phyloP scores from a whole-genome alignment of 2,329 filamentous ascomycete genomes.

The Fusarium sp. region DNA sequence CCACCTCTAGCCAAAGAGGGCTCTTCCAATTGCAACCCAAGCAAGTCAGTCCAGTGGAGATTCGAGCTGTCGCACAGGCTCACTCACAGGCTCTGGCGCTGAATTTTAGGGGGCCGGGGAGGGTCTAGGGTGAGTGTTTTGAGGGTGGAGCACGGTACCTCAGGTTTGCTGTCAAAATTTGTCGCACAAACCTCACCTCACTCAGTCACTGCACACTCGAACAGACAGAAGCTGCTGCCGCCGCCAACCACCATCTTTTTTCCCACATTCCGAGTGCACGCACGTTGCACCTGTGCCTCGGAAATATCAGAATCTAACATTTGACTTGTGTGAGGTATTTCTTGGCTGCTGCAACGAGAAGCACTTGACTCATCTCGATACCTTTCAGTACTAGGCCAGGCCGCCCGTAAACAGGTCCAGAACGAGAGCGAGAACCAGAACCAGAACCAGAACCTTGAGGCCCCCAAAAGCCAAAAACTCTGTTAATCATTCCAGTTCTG shows the following conservation, averaged over 20 bases:
- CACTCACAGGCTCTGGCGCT: neutral
- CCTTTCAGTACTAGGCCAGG: neutral
- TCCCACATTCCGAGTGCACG: neutral
- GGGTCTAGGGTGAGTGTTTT: neutral
- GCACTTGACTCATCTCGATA: neutral
- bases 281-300: neutral
- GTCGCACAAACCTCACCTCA: slow-evolving; percentile 14
- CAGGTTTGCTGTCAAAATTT: slow-evolving; percentile 12
- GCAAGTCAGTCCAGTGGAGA: neutral
- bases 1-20: neutral
- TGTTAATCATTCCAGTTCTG: slow-evolving; percentile 24
- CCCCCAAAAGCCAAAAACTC: slow-evolving; percentile 16
- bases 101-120: neutral
- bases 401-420: slow-evolving; percentile 9
- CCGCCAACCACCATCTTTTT: slow-evolving; percentile 1
- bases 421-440: slow-evolving; percentile 12
- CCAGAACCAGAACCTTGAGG: slow-evolving; percentile 19
- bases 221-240: neutral
- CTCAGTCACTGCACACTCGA: neutral
- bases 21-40: slow-evolving; percentile 7
- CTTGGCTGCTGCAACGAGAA: neutral
- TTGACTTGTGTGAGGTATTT: slow-evolving; percentile 4
- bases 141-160: neutral
- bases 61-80: neutral
- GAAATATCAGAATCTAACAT: slow-evolving; percentile 1